phyloP scores from a whole-genome alignment of 1,284 basidiomycete species.

The Sporisorium graminicola region DNA sequence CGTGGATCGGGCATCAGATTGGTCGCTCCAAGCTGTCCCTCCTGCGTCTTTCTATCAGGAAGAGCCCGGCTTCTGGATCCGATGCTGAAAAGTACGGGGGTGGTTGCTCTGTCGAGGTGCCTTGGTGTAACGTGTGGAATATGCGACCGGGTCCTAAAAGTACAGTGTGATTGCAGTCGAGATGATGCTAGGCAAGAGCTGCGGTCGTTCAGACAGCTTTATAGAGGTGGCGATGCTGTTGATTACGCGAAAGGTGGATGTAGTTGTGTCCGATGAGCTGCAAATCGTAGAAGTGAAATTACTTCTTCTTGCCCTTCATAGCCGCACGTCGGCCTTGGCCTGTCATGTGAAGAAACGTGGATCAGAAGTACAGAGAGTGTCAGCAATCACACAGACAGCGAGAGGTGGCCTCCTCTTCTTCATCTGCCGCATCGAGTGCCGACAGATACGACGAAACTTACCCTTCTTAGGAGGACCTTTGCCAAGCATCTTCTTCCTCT shows the following conservation, averaged over 20 bases:
- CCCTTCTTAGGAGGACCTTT: constrained; percentile 69
- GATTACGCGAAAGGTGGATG: neutral
- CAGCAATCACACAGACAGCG: neutral
- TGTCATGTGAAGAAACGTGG: constrained; percentile 13
- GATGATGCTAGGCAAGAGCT: neutral
- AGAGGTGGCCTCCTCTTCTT: neutral
- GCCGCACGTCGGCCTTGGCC: constrained; percentile 67
- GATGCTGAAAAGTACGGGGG: neutral
- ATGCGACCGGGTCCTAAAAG: constrained; percentile 3
- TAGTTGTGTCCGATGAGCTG: neutral
- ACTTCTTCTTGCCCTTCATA: constrained; percentile 67
- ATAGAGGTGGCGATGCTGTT: neutral
- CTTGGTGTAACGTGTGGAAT: neutral
- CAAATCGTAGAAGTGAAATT: neutral
- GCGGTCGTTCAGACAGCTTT: neutral
- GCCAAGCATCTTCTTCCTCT: constrained; percentile 62
- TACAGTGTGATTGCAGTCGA: constrained; percentile 6
- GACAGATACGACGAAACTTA: constrained; percentile 37
- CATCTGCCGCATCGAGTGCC: neutral
- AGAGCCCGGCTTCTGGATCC: neutral
- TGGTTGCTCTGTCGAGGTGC: no score
- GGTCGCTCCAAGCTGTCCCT: no score
- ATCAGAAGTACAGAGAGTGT: neutral
- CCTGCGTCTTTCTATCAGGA: neutral
- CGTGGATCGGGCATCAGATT: neutral